These are phyloP conservation scores for Metarhizium sp. DNA, from an alignment of 2,329 filamentous ascomycete genomes.

Conservation along the genomic window DNA sequence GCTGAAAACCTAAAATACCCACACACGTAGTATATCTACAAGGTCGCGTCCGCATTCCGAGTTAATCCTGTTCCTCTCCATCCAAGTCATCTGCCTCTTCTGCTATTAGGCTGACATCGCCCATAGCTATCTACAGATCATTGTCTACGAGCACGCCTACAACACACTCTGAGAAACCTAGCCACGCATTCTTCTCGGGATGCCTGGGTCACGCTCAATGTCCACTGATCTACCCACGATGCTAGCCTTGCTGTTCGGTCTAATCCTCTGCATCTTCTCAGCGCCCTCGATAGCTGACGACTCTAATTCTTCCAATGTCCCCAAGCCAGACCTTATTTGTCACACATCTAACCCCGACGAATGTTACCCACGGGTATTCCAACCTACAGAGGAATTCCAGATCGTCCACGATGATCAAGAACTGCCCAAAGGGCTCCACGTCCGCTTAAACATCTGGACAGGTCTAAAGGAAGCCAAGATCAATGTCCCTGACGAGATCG, in stretches of 20 bases:
- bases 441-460: constrained; percentile 55
- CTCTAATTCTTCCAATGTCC: constrained; percentile 21
- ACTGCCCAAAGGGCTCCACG: constrained; percentile 54
- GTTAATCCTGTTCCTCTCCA: too few relatives aligned
- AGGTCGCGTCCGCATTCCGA: too few relatives aligned
- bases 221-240: constrained; percentile 3
- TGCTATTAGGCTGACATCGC: too few relatives aligned
- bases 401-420: constrained; percentile 54
- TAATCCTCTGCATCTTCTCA: constrained; percentile 18
- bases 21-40: too few relatives aligned
- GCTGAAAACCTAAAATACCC: too few relatives aligned
- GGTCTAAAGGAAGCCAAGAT: constrained; percentile 58
- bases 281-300: constrained; percentile 16
- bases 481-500: constrained; percentile 46
- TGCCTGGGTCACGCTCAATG: constrained; percentile 1
- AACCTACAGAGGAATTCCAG: constrained; percentile 56
- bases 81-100: too few relatives aligned
- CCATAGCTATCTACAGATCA: too few relatives aligned
- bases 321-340: constrained; percentile 52
- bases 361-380: constrained; percentile 57
- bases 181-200: background rate
- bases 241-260: constrained; percentile 15
- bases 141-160: too few relatives aligned
- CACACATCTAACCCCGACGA: constrained; percentile 49
- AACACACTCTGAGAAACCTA: background rate